Evolutionary conservation across 2,329 filamentous ascomycete species (phyloP).

Genomic region (Elsinoe australis): DNA sequence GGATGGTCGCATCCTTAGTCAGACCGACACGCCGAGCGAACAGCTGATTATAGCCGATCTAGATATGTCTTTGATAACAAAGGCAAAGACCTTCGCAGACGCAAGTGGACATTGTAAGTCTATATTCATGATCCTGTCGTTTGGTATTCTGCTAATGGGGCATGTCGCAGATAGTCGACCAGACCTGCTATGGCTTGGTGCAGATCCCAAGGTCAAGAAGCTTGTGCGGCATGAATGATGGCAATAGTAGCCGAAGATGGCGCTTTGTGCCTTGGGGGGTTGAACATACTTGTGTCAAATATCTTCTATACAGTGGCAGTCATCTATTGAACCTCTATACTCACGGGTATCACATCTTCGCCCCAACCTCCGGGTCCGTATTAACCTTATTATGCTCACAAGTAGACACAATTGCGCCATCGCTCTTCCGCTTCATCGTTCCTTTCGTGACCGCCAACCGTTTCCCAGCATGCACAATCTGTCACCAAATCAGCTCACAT

Average conservation of each 20-base stretch:
- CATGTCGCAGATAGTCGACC: slow-evolving; percentile 35
- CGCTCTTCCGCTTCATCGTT: slow-evolving; percentile 33
- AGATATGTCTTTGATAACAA: slow-evolving; percentile 39
- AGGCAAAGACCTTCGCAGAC: slow-evolving; percentile 40
- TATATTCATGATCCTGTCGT: too few relatives aligned
- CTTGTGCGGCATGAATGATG: slow-evolving; percentile 3
- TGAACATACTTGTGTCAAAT: too few relatives aligned
- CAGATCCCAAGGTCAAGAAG: slow-evolving; percentile 31
- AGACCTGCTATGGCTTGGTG: slow-evolving; percentile 46
- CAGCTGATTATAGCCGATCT: slow-evolving; percentile 47
- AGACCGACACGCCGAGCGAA: slow-evolving; percentile 37
- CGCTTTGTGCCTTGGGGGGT: too few relatives aligned
- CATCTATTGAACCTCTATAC: too few relatives aligned
- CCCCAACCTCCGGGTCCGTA: slow-evolving; percentile 16
- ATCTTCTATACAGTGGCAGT: too few relatives aligned
- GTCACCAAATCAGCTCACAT: not conserved
- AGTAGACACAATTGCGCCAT: slow-evolving; percentile 30
- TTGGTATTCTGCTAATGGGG: not conserved
- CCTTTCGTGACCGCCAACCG: slow-evolving; percentile 35
- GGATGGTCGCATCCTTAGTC: slow-evolving; percentile 42
- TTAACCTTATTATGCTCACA: slow-evolving; percentile 32
- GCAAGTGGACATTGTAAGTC: slow-evolving; percentile 38
- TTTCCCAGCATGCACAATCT: slow-evolving; percentile 38
- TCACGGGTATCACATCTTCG: slow-evolving; percentile 13
- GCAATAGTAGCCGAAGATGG: not conserved